Evolutionary conservation across 352 stramenopile species (phyloP).

Genomic region (Lagenidium sp.): DNA sequence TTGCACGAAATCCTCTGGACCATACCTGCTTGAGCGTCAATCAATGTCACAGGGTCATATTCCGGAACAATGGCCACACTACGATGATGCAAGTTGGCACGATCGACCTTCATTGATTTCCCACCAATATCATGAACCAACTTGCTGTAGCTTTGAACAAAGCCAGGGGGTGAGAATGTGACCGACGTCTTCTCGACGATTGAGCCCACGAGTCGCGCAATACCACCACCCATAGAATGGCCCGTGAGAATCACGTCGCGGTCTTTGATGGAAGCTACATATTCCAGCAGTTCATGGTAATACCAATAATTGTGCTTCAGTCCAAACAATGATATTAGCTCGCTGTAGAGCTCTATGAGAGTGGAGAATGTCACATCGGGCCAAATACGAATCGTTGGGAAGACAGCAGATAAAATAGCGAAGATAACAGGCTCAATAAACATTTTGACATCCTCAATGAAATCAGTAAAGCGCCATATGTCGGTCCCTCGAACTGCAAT

Average conservation of each 20-base stretch:
- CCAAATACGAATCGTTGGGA: conserved; percentile 90
- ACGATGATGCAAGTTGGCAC: conserved; percentile 64
- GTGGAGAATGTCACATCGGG: conserved; percentile 84
- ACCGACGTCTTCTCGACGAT: conserved; percentile 71
- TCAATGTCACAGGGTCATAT: conserved; percentile 85
- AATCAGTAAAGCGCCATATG: conserved; percentile 86
- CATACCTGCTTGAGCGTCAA: conserved; percentile 83
- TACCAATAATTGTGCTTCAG: conserved; percentile 84
- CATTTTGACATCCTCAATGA: conserved; percentile 90
- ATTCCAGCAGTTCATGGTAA: conserved; percentile 80
- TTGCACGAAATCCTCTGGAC: conserved; percentile 87
- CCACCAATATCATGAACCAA: conserved; percentile 76
- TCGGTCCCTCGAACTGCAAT: conserved; percentile 85
- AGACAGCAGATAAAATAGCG: conserved; percentile 80
- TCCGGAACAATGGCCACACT: conserved; percentile 85
- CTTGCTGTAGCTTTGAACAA: conserved; percentile 87
- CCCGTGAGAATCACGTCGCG: conserved; percentile 81
- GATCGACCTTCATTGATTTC: conserved; percentile 59
- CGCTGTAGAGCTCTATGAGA: conserved; percentile 80
- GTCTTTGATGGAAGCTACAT: conserved; percentile 68
- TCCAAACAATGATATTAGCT: conserved; percentile 82
- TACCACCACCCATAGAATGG: conserved; percentile 84
- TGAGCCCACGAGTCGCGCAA: conserved; percentile 75
- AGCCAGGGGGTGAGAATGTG: conserved; percentile 79
- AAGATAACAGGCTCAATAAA: conserved; percentile 88